These are phyloP conservation scores for Pythium periplocum DNA, from an alignment of 352 stramenopile genomes.

Conservation along the genomic window DNA sequence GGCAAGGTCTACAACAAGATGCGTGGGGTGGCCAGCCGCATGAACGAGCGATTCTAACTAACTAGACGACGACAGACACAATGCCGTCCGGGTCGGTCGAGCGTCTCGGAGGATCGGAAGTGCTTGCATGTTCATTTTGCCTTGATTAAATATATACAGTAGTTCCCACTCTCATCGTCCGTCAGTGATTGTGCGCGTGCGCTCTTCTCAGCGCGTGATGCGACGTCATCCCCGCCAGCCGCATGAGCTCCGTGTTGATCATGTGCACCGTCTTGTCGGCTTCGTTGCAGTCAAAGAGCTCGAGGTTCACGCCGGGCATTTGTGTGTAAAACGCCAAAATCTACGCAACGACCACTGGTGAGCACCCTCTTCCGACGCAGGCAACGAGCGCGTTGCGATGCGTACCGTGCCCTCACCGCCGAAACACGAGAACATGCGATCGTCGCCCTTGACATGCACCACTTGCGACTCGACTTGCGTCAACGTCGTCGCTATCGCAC, in stretches of 20 bases:
- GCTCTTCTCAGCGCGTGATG: too few species aligned
- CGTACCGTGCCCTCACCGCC: constrained; percentile 63
- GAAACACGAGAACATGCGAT: constrained; percentile 86
- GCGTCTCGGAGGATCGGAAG: too few species aligned
- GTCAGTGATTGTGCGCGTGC: too few species aligned
- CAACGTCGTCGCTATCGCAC: constrained; percentile 53
- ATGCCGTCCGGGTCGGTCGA: too few species aligned
- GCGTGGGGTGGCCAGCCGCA: constrained; percentile 97
- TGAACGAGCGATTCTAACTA: constrained; percentile 95
- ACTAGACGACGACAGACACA: neutral
- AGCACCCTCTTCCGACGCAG: too few species aligned
- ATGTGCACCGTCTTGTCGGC: constrained; percentile 71
- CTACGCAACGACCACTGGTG: constrained; percentile 18
- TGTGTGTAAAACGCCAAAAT: constrained; percentile 86
- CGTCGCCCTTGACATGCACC: constrained; percentile 76
- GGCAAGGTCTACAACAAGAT: constrained; percentile 99
- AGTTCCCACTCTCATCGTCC: constrained; percentile 7
- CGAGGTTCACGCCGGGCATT: constrained; percentile 67
- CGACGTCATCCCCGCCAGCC: constrained; percentile 24
- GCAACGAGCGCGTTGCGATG: neutral
- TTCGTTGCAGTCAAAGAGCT: constrained; percentile 76
- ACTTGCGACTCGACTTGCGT: constrained; percentile 82
- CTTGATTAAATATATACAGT: constrained; percentile 58
- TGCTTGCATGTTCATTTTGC: constrained; percentile 8
- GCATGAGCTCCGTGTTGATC: constrained; percentile 68